phyloP scores from a whole-genome alignment of 306 rosid genomes.

The Mimosa pudica region DNA sequence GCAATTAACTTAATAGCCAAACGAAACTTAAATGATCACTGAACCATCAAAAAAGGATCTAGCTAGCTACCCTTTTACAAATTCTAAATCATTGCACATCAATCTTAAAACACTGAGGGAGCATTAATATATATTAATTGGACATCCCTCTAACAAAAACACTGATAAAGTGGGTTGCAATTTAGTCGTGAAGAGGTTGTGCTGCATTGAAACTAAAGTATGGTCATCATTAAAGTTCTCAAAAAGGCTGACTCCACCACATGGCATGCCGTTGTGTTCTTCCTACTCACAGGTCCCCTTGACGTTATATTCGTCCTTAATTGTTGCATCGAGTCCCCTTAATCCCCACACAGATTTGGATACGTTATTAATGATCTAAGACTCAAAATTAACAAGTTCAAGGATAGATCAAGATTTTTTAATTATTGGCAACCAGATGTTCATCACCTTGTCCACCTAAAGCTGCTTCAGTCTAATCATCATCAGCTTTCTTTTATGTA shows the following conservation, averaged over 20 bases:
- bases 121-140: neutral
- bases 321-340: slow-evolving; percentile 18
- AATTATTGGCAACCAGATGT: neutral
- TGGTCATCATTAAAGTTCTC: slow-evolving; percentile 35
- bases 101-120: too few species aligned
- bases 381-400: neutral
- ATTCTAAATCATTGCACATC: too few species aligned
- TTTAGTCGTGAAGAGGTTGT: neutral
- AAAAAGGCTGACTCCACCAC: slow-evolving; percentile 42
- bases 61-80: too few species aligned
- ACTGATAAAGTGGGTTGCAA: slow-evolving; percentile 26
- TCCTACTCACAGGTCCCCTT: neutral
- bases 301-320: slow-evolving; percentile 9
- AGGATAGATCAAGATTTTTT: neutral
- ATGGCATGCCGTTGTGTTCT: slow-evolving; percentile 32
- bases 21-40: neutral
- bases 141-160: slow-evolving; percentile 25
- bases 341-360: slow-evolving; percentile 25
- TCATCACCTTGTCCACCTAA: slow-evolving; percentile 36
- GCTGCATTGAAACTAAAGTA: slow-evolving; percentile 19
- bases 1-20: neutral
- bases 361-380: neutral
- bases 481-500: slow-evolving; percentile 36
- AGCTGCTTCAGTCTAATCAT: slow-evolving; percentile 42
- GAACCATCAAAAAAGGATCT: too few species aligned